phyloP scores from a whole-genome alignment of 2,329 filamentous ascomycete species.

The Helotiales sp. region DNA sequence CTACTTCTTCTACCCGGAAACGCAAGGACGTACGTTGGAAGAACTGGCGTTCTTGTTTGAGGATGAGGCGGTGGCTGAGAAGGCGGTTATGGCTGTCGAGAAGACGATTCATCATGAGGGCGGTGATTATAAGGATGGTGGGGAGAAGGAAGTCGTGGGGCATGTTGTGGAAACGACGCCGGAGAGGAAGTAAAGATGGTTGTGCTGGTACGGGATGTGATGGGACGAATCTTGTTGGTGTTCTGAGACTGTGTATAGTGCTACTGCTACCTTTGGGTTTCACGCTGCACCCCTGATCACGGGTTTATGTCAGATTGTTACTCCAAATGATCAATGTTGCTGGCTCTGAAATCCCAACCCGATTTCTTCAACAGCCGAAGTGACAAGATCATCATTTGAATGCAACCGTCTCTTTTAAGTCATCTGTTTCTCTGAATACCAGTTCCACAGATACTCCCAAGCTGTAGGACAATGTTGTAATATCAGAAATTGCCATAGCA shows the following conservation, averaged over 20 bases:
- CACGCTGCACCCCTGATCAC: too few relatives aligned
- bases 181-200: background rate
- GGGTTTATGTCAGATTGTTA: background rate
- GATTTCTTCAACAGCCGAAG: too few relatives aligned
- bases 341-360: background rate
- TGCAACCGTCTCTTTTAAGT: too few relatives aligned
- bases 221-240: background rate
- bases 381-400: too few relatives aligned
- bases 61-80: conserved; percentile 44
- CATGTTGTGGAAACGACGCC: conserved; percentile 3
- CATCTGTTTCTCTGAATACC: too few relatives aligned
- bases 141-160: background rate
- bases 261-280: background rate
- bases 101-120: conserved; percentile 42
- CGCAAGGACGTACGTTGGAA: conserved; percentile 49
- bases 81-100: conserved; percentile 46
- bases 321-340: background rate
- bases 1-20: conserved; percentile 54
- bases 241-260: background rate
- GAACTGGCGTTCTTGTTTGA: conserved; percentile 53
- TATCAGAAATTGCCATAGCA: background rate
- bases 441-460: too few relatives aligned
- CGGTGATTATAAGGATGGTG: conserved; percentile 8
- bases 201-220: background rate
- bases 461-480: too few relatives aligned